These are phyloP conservation scores for Plectosphaerella cucumerina DNA, from an alignment of 2,329 filamentous ascomycete species.

Conservation along the genomic window DNA sequence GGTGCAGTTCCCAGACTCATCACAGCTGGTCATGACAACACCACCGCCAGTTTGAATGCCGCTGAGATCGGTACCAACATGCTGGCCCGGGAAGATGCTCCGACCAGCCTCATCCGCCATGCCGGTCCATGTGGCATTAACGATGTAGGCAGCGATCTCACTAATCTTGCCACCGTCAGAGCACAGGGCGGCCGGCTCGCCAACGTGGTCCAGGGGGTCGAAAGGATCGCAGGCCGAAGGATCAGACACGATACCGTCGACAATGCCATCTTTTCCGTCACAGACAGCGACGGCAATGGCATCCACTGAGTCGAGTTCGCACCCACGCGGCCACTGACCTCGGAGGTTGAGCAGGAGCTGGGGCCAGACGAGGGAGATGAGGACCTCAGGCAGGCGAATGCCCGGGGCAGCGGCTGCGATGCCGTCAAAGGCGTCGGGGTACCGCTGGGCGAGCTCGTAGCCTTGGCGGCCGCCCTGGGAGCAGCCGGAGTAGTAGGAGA, in stretches of 20 bases:
- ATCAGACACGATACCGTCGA: constrained; percentile 36
- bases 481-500: constrained; percentile 52
- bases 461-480: constrained; percentile 58
- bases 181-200: not conserved
- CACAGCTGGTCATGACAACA: not conserved
- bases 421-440: constrained; percentile 54
- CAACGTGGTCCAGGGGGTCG: constrained; percentile 3
- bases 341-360: constrained; percentile 2
- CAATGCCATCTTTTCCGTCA: constrained; percentile 41
- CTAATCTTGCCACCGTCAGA: not conserved
- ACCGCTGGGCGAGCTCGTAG: constrained; percentile 46
- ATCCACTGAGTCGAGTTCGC: constrained; percentile 27
- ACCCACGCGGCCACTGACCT: constrained; percentile 3
- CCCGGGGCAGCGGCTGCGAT: constrained; percentile 47
- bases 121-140: constrained; percentile 14
- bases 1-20: not conserved
- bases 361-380: constrained; percentile 7
- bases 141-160: constrained; percentile 9
- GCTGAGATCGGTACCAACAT: constrained; percentile 10
- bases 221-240: constrained; percentile 11
- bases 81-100: constrained; percentile 6
- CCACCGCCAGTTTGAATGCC: not conserved
- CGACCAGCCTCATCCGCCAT: not conserved
- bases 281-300: constrained; percentile 30
- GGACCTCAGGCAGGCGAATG: constrained; percentile 23